Conservation (phyloP, 768 basidiomycete species). For the Collybia nuda region DNA sequence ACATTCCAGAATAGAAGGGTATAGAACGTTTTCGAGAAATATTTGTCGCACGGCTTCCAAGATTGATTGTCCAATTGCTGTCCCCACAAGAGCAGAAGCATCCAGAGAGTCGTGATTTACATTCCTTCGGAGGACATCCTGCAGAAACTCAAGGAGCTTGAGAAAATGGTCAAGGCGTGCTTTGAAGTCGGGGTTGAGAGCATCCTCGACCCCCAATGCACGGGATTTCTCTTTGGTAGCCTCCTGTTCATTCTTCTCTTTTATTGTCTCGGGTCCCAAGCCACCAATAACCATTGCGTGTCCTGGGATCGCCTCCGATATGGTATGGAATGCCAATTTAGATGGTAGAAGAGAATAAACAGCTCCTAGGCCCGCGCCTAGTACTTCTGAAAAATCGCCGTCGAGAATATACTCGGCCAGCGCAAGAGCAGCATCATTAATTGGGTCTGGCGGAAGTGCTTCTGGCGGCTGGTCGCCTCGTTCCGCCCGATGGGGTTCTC, state of each 20-base stretch:
- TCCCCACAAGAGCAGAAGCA: slow-evolving; percentile 67
- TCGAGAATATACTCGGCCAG: slow-evolving; percentile 93
- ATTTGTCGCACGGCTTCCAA: slow-evolving; percentile 79
- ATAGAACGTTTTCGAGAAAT: slow-evolving; percentile 91
- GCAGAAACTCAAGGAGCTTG: slow-evolving; percentile 87
- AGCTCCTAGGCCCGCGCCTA: slow-evolving; percentile 89
- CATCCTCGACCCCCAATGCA: slow-evolving; percentile 73
- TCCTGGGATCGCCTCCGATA: slow-evolving; percentile 35
- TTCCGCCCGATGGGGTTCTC: slow-evolving; percentile 34
- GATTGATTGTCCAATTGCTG: slow-evolving; percentile 81
- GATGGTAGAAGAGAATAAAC: slow-evolving; percentile 90
- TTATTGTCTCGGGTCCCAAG: slow-evolving; percentile 50
- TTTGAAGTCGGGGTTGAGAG: slow-evolving; percentile 73
- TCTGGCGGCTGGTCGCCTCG: slow-evolving; percentile 39
- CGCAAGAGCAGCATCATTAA: slow-evolving; percentile 82
- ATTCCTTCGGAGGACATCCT: slow-evolving; percentile 82
- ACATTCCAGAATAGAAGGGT: slow-evolving; percentile 91
- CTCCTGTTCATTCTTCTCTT: slow-evolving; percentile 52
- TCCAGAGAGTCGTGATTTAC: slow-evolving; percentile 47
- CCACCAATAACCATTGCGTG: slow-evolving; percentile 76
- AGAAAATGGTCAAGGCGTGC: slow-evolving; percentile 84
- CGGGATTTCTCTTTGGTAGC: slow-evolving; percentile 49
- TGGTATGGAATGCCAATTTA: slow-evolving; percentile 72
- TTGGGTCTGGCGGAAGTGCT: slow-evolving; percentile 51
- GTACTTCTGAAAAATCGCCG: slow-evolving; percentile 98